These are phyloP conservation scores for Pseudocercospora ulei DNA, from an alignment of 2,329 filamentous ascomycete species.

Conservation along the genomic window DNA sequence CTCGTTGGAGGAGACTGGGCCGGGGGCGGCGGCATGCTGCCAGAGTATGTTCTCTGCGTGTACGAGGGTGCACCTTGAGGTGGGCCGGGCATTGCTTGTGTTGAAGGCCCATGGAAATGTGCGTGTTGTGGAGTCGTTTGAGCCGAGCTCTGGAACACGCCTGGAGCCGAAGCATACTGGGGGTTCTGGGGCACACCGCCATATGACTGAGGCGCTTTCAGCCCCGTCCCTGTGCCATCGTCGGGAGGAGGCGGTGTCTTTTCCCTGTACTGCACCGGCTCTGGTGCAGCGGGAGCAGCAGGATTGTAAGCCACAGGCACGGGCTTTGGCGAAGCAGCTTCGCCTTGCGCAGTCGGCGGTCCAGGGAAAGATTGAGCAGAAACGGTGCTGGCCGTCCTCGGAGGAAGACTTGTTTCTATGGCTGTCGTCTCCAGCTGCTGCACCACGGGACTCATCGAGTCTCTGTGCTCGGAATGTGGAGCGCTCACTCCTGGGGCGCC, in stretches of 20 bases:
- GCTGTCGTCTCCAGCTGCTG: constrained; percentile 63
- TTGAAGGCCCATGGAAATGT: constrained; percentile 39
- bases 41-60: constrained; percentile 16
- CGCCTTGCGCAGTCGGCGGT: constrained; percentile 28
- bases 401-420: constrained; percentile 51
- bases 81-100: constrained; percentile 21
- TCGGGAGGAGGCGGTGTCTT: constrained; percentile 71
- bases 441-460: constrained; percentile 58
- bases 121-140: constrained; percentile 28
- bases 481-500: constrained; percentile 50
- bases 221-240: constrained; percentile 44
- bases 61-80: constrained; percentile 18
- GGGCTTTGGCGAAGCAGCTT: constrained; percentile 19
- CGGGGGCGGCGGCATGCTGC: constrained; percentile 24
- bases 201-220: constrained; percentile 35
- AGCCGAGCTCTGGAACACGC: constrained; percentile 22
- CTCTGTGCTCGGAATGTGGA: constrained; percentile 38
- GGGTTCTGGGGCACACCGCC: constrained; percentile 28
- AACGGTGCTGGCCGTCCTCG: constrained; percentile 33
- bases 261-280: constrained; percentile 61
- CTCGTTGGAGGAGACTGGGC: constrained; percentile 18
- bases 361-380: constrained; percentile 33
- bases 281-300: constrained; percentile 64
- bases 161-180: constrained; percentile 26
- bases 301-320: constrained; percentile 56